These are phyloP conservation scores for Prosopis cineraria DNA, from an alignment of 306 rosid genomes.

Conservation along the genomic window DNA sequence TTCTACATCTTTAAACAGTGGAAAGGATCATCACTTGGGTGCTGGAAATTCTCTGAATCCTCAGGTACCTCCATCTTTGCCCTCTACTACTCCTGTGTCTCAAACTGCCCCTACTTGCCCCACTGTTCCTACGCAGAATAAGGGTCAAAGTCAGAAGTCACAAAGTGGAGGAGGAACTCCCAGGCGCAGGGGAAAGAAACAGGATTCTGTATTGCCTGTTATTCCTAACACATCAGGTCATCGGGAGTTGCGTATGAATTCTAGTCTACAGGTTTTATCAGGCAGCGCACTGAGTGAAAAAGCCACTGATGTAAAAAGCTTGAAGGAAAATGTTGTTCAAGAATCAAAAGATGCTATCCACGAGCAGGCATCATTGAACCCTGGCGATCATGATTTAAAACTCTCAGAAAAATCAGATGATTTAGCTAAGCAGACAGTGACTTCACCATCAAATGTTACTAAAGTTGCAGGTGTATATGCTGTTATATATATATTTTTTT, in stretches of 20 bases:
- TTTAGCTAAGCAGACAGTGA: slow-evolving; percentile 46
- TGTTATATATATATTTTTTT: too few relatives aligned
- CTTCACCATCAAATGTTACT: slow-evolving; percentile 40
- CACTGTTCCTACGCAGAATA: slow-evolving; percentile 47
- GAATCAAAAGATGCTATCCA: slow-evolving; percentile 43
- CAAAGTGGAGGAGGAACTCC: slow-evolving; percentile 64
- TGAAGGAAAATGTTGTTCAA: slow-evolving; percentile 44
- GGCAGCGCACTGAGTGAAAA: slow-evolving; percentile 44
- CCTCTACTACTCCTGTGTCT: slow-evolving; percentile 51
- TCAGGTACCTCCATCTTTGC: slow-evolving; percentile 44
- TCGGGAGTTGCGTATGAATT: slow-evolving; percentile 47
- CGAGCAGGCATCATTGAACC: slow-evolving; percentile 46
- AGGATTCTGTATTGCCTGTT: slow-evolving; percentile 39
- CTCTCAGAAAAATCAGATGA: slow-evolving; percentile 43
- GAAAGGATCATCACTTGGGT: slow-evolving; percentile 39
- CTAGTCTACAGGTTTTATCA: slow-evolving; percentile 41
- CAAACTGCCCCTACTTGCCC: slow-evolving; percentile 52
- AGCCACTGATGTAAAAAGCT: slow-evolving; percentile 31
- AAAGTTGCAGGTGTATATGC: slow-evolving; percentile 55
- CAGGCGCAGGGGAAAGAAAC: slow-evolving; percentile 88
- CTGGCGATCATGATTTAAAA: slow-evolving; percentile 46
- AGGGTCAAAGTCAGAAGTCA: slow-evolving; percentile 59
- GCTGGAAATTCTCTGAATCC: slow-evolving; percentile 51
- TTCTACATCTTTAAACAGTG: slow-evolving; percentile 51
- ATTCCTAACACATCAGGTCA: slow-evolving; percentile 49